Evolutionary conservation across 2,329 filamentous ascomycete species (phyloP).

Genomic region (Cordyceps militaris): DNA sequence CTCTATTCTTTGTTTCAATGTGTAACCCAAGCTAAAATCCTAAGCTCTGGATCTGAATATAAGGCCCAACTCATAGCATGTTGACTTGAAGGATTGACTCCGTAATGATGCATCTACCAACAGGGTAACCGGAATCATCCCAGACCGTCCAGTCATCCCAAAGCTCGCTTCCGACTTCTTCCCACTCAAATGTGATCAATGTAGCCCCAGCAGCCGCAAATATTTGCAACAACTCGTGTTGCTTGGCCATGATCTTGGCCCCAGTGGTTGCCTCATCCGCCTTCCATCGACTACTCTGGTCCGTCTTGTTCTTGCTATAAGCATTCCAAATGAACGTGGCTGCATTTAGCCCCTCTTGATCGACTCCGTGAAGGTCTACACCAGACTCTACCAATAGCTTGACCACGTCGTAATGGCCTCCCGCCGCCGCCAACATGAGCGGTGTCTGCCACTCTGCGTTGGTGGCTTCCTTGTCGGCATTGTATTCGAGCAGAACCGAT

Average conservation of each 20-base stretch:
- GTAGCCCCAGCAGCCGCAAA: not conserved
- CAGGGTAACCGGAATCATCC: not conserved
- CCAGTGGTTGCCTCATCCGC: not conserved
- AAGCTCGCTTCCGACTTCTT: not conserved
- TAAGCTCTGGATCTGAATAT: not conserved
- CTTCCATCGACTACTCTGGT: not conserved
- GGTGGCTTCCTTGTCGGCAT: not conserved
- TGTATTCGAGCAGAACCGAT: not conserved
- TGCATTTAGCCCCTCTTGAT: not conserved
- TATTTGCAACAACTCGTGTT: not conserved
- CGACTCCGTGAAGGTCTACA: not conserved
- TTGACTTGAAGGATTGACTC: conserved; percentile 50
- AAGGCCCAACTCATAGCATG: not conserved
- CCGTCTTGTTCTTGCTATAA: not conserved
- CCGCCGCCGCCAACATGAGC: not conserved
- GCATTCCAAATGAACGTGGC: not conserved
- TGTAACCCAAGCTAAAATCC: not conserved
- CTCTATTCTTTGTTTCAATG: not conserved
- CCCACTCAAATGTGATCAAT: not conserved
- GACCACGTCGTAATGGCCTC: not conserved
- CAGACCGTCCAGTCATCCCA: not conserved
- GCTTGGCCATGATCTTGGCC: not conserved
- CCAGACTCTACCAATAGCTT: not conserved
- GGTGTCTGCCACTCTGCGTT: not conserved
- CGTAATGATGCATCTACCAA: not conserved